These are phyloP conservation scores for Tulasnella sp. DNA, from an alignment of 768 basidiomycete species.

Conservation along the genomic window DNA sequence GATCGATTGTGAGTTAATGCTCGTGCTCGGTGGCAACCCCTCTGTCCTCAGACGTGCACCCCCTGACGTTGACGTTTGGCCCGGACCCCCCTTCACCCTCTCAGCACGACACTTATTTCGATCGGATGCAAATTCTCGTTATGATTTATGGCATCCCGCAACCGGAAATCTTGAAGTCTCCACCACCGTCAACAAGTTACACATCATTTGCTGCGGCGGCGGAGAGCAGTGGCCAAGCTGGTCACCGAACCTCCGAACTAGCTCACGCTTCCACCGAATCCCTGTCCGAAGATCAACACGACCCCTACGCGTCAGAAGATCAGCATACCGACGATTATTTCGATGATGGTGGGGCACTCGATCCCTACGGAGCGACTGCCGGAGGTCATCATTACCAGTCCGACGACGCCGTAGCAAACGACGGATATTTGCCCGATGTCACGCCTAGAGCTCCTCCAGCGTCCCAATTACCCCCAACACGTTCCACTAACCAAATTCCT, in stretches of 20 bases:
- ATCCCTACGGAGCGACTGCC: slow-evolving; percentile 49
- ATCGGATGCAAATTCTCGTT: slow-evolving; percentile 89
- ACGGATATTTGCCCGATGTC: slow-evolving; percentile 5
- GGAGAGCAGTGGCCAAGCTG: slow-evolving; percentile 48
- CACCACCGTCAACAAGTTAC: slow-evolving; percentile 52
- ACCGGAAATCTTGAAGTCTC: slow-evolving; percentile 45
- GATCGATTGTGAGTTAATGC: slow-evolving; percentile 72
- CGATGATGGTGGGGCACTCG: slow-evolving; percentile 43
- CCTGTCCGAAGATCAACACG: slow-evolving; percentile 47
- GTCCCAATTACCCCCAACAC: not conserved
- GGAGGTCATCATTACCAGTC: not conserved
- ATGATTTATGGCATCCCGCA: slow-evolving; percentile 83
- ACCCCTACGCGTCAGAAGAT: slow-evolving; percentile 34
- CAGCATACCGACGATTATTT: slow-evolving; percentile 31
- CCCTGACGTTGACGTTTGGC: not conserved
- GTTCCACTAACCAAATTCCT: not conserved
- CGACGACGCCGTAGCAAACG: not conserved
- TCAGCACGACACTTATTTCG: slow-evolving; percentile 92
- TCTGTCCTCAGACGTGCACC: not conserved
- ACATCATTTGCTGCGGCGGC: slow-evolving; percentile 38
- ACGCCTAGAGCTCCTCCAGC: slow-evolving; percentile 11
- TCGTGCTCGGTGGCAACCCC: not conserved
- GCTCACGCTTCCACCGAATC: slow-evolving; percentile 50
- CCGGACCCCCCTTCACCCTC: slow-evolving; percentile 7
- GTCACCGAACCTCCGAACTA: slow-evolving; percentile 50